phyloP scores from a whole-genome alignment of 345 rosid species.

The Punica granatum region DNA sequence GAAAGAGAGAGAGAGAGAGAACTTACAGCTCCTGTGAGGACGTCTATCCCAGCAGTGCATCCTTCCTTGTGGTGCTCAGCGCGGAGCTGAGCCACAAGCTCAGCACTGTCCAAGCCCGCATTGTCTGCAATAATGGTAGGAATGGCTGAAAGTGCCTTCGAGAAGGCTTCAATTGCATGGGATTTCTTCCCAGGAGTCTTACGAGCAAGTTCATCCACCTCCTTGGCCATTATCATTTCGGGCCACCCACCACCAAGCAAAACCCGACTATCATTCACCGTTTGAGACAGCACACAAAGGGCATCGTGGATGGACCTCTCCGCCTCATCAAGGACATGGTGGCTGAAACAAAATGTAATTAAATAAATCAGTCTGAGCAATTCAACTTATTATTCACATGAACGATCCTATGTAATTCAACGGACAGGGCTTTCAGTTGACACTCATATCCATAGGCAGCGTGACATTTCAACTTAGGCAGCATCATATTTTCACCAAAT shows the following conservation, averaged over 20 bases:
- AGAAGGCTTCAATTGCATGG: constrained; percentile 92
- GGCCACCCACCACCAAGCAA: constrained; percentile 99
- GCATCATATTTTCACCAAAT: neutral
- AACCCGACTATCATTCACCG: constrained; percentile 85
- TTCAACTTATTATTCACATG: neutral
- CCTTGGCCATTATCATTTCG: constrained; percentile 99
- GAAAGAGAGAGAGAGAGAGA: neutral
- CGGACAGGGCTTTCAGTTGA: neutral
- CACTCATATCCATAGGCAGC: neutral
- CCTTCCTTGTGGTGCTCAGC: constrained; percentile 91
- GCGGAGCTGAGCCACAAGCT: constrained; percentile 87
- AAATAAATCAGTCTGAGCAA: neutral
- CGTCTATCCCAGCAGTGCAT: constrained; percentile 78
- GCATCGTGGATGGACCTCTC: constrained; percentile 98
- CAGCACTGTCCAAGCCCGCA: constrained; percentile 98
- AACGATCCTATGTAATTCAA: neutral
- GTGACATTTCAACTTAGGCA: neutral
- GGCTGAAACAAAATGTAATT: constrained; percentile 31
- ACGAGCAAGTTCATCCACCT: constrained; percentile 88
- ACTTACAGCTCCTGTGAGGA: constrained; percentile 90
- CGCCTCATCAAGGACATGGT: constrained; percentile 95
- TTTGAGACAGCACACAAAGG: constrained; percentile 88
- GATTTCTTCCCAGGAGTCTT: constrained; percentile 95
- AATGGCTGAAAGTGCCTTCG: constrained; percentile 73
- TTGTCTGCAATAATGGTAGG: constrained; percentile 92